phyloP scores from a whole-genome alignment of 176 grass and related monocot species.

The Cenchrus fungigraminus region DNA sequence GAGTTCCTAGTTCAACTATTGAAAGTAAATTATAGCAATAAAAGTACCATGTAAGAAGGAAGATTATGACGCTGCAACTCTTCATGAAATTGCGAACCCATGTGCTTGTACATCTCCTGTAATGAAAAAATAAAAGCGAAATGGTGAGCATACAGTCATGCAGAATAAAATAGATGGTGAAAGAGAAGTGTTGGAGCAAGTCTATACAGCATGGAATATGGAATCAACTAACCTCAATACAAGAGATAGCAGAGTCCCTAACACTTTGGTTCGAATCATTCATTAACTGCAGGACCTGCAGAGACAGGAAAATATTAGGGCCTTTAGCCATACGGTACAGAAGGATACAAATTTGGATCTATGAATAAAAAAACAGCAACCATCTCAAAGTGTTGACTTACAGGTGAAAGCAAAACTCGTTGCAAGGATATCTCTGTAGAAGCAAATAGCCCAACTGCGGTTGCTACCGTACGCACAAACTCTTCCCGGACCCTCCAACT shows the following conservation, averaged over 20 bases:
- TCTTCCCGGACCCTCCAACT: constrained; percentile 92
- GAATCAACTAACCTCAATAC: constrained; percentile 69
- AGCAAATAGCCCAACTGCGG: constrained; percentile 80
- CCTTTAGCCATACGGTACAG: not conserved
- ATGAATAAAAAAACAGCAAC: constrained; percentile 6
- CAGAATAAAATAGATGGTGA: not conserved
- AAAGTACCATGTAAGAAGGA: constrained; percentile 79
- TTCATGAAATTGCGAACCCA: constrained; percentile 94
- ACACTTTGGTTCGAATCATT: constrained; percentile 92
- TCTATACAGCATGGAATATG: constrained; percentile 15
- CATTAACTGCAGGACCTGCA: constrained; percentile 87
- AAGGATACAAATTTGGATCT: not conserved
- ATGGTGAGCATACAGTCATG: not conserved
- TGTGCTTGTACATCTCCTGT: constrained; percentile 90
- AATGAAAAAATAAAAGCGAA: constrained; percentile 20
- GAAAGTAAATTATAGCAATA: constrained; percentile 1
- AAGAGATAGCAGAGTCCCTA: constrained; percentile 78
- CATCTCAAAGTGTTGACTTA: constrained; percentile 45
- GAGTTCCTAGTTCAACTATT: constrained; percentile 21
- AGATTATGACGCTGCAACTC: constrained; percentile 93
- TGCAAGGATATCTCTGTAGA: constrained; percentile 82
- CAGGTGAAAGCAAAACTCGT: constrained; percentile 82
- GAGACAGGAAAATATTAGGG: constrained; percentile 33
- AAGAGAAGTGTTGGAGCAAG: constrained; percentile 23
- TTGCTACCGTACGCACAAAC: constrained; percentile 79